Evolutionary conservation across 2,329 filamentous ascomycete species (phyloP).

Genomic region (Fusarium xyrophilum): DNA sequence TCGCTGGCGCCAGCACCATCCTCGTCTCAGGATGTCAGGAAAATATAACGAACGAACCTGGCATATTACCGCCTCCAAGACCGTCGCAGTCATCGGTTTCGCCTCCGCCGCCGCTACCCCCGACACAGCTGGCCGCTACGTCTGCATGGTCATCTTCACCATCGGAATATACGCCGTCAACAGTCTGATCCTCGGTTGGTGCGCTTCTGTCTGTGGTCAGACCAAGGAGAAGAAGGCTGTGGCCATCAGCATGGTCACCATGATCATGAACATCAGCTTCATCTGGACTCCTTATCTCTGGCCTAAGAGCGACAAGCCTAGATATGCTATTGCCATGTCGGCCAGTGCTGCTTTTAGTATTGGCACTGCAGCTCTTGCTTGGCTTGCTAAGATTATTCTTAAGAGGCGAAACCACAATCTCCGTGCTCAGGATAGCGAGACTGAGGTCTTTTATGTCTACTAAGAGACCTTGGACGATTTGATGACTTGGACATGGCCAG

Average conservation of each 20-base stretch:
- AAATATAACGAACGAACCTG: conserved; percentile 56
- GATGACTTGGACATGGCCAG: neutral
- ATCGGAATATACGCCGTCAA: conserved; percentile 52
- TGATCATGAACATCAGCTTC: conserved; percentile 40
- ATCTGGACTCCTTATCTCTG: conserved; percentile 42
- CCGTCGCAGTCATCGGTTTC: conserved; percentile 47
- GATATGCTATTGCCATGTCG: conserved; percentile 34
- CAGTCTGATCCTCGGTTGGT: conserved; percentile 56
- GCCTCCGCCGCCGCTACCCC: conserved; percentile 37
- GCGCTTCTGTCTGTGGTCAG: conserved; percentile 51
- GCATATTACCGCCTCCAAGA: conserved; percentile 55
- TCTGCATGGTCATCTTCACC: conserved; percentile 50
- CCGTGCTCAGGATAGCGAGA: conserved; percentile 36
- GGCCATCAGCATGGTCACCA: conserved; percentile 48
- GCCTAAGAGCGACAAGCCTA: conserved; percentile 35
- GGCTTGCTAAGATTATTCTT: conserved; percentile 48
- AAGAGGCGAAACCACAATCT: conserved; percentile 48
- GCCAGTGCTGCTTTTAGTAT: conserved; percentile 43
- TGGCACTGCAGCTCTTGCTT: conserved; percentile 49
- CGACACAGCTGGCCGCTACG: conserved; percentile 35
- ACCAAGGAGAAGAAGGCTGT: conserved; percentile 58
- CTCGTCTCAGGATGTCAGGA: conserved; percentile 49
- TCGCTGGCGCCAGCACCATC: conserved; percentile 44
- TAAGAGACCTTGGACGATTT: conserved; percentile 1
- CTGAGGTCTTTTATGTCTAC: conserved; percentile 44